A percentile compares a stretch with the other conserved stretches of the same genome.
These are phyloP conservation scores for Scutellaria galericulata DNA, from an alignment of 257 asterid species.

Conservation along the genomic window DNA sequence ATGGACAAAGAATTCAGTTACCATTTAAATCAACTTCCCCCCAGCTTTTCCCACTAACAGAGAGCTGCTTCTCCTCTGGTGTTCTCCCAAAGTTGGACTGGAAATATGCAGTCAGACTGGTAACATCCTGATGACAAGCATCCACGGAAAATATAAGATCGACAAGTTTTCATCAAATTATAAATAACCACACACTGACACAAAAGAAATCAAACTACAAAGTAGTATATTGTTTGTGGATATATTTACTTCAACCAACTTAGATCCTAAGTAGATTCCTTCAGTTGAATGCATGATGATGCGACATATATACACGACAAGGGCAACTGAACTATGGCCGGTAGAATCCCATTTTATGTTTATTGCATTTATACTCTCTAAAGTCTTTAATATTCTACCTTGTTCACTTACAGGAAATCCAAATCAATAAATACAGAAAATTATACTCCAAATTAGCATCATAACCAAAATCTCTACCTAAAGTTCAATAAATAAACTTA, in stretches of 20 bases:
- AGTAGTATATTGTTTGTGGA: background rate
- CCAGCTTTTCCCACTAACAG: conserved; percentile 93
- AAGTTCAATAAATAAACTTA: background rate
- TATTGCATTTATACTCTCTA: background rate
- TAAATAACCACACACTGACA: background rate
- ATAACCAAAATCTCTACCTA: conserved; percentile 7
- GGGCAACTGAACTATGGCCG: background rate
- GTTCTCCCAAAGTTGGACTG: conserved; percentile 65
- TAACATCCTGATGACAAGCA: conserved; percentile 65
- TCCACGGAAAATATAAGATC: conserved; percentile 26
- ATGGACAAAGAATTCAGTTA: conserved; percentile 33
- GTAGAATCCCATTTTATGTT: background rate
- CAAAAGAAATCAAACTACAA: conserved; percentile 12
- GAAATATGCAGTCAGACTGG: conserved; percentile 68
- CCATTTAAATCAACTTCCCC: conserved; percentile 94
- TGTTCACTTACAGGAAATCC: conserved; percentile 13
- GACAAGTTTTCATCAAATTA: conserved; percentile 6
- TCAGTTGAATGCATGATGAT: conserved; percentile 3
- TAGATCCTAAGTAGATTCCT: conserved; percentile 13
- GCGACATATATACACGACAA: conserved; percentile 5
- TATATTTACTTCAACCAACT: conserved; percentile 14
- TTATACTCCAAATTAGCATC: conserved; percentile 10
- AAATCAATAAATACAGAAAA: conserved; percentile 1
- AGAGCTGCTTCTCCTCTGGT: conserved; percentile 91
- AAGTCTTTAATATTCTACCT: background rate